Evolutionary conservation across 495 filamentous ascomycete genomes (phyloP), one percentile per base, ranked within the genome.

Genomic region (Parachaetomium inaequale): DNA sequence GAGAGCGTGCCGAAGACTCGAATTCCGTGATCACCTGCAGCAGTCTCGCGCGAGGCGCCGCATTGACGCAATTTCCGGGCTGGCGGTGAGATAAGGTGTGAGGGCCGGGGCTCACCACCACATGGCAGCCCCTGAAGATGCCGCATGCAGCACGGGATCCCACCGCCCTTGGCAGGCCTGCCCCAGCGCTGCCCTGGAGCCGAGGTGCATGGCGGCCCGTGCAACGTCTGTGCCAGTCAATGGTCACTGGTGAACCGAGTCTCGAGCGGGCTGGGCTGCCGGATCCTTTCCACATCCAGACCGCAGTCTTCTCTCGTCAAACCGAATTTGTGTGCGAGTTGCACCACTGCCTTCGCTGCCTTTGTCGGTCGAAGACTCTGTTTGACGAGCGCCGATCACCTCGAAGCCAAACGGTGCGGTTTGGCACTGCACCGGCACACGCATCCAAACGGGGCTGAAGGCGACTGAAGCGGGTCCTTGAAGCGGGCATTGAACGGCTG

Each of bases 41-140:
- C n/a, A 4, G 50, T 23, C 51, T 19, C 23, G 31, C 14, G 28
- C 42, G 19, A 12, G 53, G 42, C 53, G 61, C 54, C 61, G 61
- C 46, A 58, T 59, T 64, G 62, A 58, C 62, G 43, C 62, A 59
- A 59, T 64, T 36, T 53, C 40, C 34, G 15, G 53, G 26, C 40
- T 40, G 56, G 55, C 56, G 61, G 54, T 58, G 61, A 58, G 54
- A 52, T 34, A 42, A 10, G 17, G 29, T 53, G 28, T n/a, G n/a
- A n/a, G 19, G 11, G 38, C 21, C 5, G 28, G 42, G 10, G 21
- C 17, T 26, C 42, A 45, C 29, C 7, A 53, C 57, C 56, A 51
- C 56, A 56, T 64, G 62, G 61, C 46, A 53, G 1, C 31, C 31
- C 31, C 11, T 34, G 55, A 59, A 17, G 36, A 31, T 40, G 17